phyloP scores from a whole-genome alignment of 768 basidiomycete genomes.

The Botryobasidium botryosum region DNA sequence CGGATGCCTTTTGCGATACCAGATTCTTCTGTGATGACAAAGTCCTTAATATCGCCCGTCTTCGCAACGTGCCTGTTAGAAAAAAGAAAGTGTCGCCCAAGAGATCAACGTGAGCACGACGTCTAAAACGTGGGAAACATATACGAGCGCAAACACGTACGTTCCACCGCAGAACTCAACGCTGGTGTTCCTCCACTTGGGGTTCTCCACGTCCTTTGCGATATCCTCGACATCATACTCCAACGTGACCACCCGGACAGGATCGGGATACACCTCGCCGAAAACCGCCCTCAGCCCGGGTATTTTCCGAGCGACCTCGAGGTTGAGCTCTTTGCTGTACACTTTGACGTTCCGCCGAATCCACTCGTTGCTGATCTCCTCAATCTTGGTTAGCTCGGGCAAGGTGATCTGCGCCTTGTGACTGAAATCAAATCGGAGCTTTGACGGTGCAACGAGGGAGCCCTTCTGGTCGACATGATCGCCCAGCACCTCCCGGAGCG shows the following conservation, averaged over 20 bases:
- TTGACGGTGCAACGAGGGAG: conserved; percentile 87
- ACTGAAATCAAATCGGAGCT: conserved; percentile 96
- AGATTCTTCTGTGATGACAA: conserved; percentile 87
- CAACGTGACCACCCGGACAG: conserved; percentile 85
- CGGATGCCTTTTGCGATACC: conserved; percentile 98
- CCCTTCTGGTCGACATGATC: conserved; percentile 98
- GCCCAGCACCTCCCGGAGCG: conserved; percentile 81
- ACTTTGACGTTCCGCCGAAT: conserved; percentile 79
- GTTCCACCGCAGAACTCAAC: conserved; percentile 99
- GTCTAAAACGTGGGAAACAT: neutral
- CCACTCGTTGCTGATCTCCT: conserved; percentile 73
- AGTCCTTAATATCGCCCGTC: conserved; percentile 93
- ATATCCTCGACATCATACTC: conserved; percentile 83
- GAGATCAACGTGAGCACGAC: neutral
- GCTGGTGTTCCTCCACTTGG: conserved; percentile 80
- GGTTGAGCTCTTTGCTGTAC: conserved; percentile 68
- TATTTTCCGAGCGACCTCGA: conserved; percentile 66
- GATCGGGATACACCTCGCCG: conserved; percentile 94
- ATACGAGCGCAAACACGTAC: conserved; percentile 29
- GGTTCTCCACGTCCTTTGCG: conserved; percentile 64
- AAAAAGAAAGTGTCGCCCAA: neutral
- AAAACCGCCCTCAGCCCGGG: conserved; percentile 94
- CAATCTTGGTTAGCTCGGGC: conserved; percentile 66
- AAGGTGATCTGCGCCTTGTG: conserved; percentile 79
- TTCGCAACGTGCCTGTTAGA: conserved; percentile 71